Conservation (phyloP, 2,329 filamentous ascomycete genomes). For the Knoxdaviesia capensis region DNA sequence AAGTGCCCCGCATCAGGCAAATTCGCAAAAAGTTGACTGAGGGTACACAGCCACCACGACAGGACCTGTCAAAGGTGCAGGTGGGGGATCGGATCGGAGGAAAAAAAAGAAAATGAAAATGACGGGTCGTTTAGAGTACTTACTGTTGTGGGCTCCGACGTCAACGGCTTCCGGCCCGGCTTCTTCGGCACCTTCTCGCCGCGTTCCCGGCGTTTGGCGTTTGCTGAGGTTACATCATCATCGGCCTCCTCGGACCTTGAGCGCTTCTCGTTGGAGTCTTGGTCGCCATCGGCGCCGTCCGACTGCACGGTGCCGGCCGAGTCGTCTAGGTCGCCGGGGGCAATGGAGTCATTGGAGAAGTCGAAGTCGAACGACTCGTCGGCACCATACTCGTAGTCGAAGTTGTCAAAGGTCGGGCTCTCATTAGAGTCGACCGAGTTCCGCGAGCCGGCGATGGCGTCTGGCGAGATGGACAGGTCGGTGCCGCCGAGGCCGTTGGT, state of each 20-base stretch:
- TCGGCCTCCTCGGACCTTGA: slow-evolving; percentile 52
- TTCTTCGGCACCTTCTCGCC: slow-evolving; percentile 84
- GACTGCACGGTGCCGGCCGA: slow-evolving; percentile 39
- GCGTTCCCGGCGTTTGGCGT: slow-evolving; percentile 55
- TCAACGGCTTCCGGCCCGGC: slow-evolving; percentile 86
- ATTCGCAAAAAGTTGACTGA: too few species aligned
- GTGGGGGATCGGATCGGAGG: background rate
- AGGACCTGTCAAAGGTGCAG: too few species aligned
- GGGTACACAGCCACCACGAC: too few species aligned
- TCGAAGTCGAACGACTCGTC: slow-evolving; percentile 64
- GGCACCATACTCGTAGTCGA: slow-evolving; percentile 55
- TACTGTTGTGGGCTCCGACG: slow-evolving; percentile 89
- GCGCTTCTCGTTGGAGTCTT: slow-evolving; percentile 42
- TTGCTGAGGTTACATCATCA: slow-evolving; percentile 26
- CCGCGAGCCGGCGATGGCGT: slow-evolving; percentile 23
- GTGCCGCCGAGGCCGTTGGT: slow-evolving; percentile 14
- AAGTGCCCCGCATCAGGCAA: too few species aligned
- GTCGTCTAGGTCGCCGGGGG: slow-evolving; percentile 41
- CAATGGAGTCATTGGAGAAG: slow-evolving; percentile 16
- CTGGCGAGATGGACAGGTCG: slow-evolving; percentile 11
- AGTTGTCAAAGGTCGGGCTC: slow-evolving; percentile 62
- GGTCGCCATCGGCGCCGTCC: slow-evolving; percentile 39
- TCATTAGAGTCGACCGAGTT: slow-evolving; percentile 40
- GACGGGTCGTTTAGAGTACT: slow-evolving; percentile 18
- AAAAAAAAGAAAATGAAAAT: background rate